A percentile compares a stretch with the other conserved stretches of the same genome.
Conservation (phyloP, 176 grass and related monocot species). For the Hordeum marinum region DNA sequence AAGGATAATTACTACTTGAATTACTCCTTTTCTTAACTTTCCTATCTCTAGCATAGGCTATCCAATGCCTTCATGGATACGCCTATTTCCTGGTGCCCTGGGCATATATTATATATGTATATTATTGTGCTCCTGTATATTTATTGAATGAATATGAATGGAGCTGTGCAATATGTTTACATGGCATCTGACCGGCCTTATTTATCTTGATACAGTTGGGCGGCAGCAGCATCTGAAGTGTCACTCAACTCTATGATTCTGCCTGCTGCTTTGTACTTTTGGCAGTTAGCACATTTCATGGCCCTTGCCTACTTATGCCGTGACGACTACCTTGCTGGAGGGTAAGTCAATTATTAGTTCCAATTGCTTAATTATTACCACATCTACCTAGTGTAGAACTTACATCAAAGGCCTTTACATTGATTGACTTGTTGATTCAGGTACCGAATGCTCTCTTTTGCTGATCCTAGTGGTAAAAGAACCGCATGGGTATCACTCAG, state of each 20-base stretch:
- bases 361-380: background rate
- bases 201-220: constrained; percentile 53
- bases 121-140: background rate
- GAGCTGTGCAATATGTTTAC: constrained; percentile 1
- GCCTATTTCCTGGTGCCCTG: background rate
- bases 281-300: constrained; percentile 99
- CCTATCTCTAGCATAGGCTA: background rate
- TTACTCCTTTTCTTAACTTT: background rate
- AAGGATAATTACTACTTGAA: background rate
- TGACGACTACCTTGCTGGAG: constrained; percentile 79
- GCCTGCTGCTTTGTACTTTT: constrained; percentile 83
- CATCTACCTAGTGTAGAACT: background rate
- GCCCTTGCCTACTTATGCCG: constrained; percentile 92
- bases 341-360: constrained; percentile 43
- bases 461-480: constrained; percentile 73
- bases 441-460: constrained; percentile 73
- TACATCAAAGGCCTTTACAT: background rate
- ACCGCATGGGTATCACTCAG: constrained; percentile 83
- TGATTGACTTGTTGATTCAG: constrained; percentile 35
- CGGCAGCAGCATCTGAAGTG: constrained; percentile 73
- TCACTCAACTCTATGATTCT: constrained; percentile 84
- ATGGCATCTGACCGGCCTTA: background rate
- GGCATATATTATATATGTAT: background rate
- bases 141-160: background rate
- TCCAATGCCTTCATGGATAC: background rate